Evolutionary conservation across 2,329 filamentous ascomycete species (phyloP).

Genomic region (Penicillium glabrum): DNA sequence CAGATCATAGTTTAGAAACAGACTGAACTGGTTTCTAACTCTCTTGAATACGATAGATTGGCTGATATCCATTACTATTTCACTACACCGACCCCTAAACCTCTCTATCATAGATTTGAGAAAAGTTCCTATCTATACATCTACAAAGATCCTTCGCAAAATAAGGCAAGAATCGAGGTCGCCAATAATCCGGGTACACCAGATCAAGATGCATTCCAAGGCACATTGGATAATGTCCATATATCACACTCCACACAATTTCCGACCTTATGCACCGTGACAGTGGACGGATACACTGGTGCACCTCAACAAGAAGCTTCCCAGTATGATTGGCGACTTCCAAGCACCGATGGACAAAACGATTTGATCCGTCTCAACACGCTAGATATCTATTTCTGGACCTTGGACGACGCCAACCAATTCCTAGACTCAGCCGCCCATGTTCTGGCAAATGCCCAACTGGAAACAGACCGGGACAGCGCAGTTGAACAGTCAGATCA

Average conservation of each 20-base stretch:
- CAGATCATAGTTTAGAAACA: not conserved
- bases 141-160: slow-evolving; percentile 57
- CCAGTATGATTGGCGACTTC: slow-evolving; percentile 57
- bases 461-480: slow-evolving; percentile 52
- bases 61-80: slow-evolving; percentile 67
- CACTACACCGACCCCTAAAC: slow-evolving; percentile 54
- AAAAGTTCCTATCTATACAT: slow-evolving; percentile 66
- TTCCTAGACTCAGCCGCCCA: slow-evolving; percentile 50
- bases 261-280: slow-evolving; percentile 59
- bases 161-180: slow-evolving; percentile 59
- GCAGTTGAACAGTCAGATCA: slow-evolving; percentile 36
- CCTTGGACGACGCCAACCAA: slow-evolving; percentile 55
- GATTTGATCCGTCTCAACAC: slow-evolving; percentile 58
- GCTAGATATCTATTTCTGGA: slow-evolving; percentile 66
- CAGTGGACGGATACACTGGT: slow-evolving; percentile 47
- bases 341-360: slow-evolving; percentile 53
- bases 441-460: slow-evolving; percentile 37
- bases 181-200: slow-evolving; percentile 64
- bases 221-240: slow-evolving; percentile 53
- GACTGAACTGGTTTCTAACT: slow-evolving; percentile 3
- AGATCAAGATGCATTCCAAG: slow-evolving; percentile 65
- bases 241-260: slow-evolving; percentile 60
- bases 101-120: slow-evolving; percentile 63
- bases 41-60: slow-evolving; percentile 47
- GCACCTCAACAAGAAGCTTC: slow-evolving; percentile 26